Conservation (phyloP, 2,329 filamentous ascomycete species). For the Stachybotrys chlorohalonatus region DNA sequence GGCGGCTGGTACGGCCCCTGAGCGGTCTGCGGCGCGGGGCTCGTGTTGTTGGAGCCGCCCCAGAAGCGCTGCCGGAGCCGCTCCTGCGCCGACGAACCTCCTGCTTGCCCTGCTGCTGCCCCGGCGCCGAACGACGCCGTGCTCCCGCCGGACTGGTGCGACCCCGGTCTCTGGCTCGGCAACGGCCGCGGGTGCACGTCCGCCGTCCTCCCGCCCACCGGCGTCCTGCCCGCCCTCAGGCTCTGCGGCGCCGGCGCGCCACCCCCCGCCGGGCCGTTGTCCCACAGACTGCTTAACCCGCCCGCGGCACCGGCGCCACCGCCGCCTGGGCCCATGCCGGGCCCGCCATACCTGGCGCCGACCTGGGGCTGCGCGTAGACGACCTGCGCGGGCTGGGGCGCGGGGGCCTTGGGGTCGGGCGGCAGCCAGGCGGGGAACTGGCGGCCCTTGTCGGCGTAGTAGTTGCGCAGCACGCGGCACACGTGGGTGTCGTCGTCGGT, state of each 20-base stretch:
- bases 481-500: conserved; percentile 90
- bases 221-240: conserved; percentile 33
- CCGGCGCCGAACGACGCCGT: conserved; percentile 17
- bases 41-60: conserved; percentile 49
- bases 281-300: conserved; percentile 50
- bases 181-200: conserved; percentile 41
- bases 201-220: conserved; percentile 17
- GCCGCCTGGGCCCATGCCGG: conserved; percentile 20
- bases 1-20: conserved; percentile 40
- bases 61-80: conserved; percentile 73
- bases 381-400: conserved; percentile 45
- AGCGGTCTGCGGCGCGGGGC: conserved; percentile 32
- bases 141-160: conserved; percentile 51
- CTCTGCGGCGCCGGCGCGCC: conserved; percentile 29
- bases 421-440: conserved; percentile 81
- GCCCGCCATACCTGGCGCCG: conserved; percentile 44
- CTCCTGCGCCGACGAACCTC: conserved; percentile 58
- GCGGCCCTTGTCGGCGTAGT: conserved; percentile 83
- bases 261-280: conserved; percentile 27
- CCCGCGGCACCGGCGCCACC: conserved; percentile 10
- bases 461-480: conserved; percentile 82
- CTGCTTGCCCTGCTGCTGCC: conserved; percentile 20
- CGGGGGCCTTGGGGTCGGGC: conserved; percentile 65
- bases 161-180: conserved; percentile 65
- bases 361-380: conserved; percentile 43